Base-by-base conservation (phyloP, 2,329 filamentous ascomycete genomes). In the Trichoderma sp. region DNA sequence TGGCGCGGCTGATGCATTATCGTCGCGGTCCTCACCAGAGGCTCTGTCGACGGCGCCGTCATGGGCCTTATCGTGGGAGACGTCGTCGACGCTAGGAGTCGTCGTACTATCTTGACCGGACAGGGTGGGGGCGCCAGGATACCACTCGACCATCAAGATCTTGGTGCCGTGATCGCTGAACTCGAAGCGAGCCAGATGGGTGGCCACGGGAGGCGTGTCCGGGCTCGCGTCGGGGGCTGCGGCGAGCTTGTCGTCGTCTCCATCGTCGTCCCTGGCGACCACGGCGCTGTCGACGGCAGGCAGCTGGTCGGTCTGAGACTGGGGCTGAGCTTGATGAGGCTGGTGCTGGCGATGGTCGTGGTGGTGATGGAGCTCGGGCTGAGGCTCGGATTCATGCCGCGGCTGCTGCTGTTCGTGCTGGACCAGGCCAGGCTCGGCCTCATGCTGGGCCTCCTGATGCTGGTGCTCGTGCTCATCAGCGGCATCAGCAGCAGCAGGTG, bases 141-240 rank as follows among this genome's bases (percentile, higher is more conserved):
- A 88, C 93, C 93, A 97, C 76, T 97, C 92, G 45, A 96, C 89
- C 92, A 97, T 95, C 71, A 97, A 80, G 68, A 97, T 89, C 80
- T 96, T 97, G 68, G 92, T 96, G 47, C 92, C 92, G 69, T 93
- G 90, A 72, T 92, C 91, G 57, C 87, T 90, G 74, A 96, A 96
- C 75, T 97, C 93, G 77, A 96, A 97, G 66, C 93, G 88, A 52
- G 92, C 81, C 77, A 66, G 80, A 79, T 71, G 83, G 76, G 71
- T 69, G 30, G 72, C 73, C 28, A 67, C 63, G 41, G 70, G 68
- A 43, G 64, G 54, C 26, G 65, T 59, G 17, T 57, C 61, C 24
- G 55, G 48, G 54, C 65, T 66, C 51, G 71, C 61, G 71, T 71
- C 60, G 26, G 64, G 50, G 34, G 48, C 12, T 14, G 48, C 28